Percentiles rank a stretch among this genome's conserved stretches.
Conservation (phyloP, 2,329 filamentous ascomycete species). For the Amphichorda felina region DNA sequence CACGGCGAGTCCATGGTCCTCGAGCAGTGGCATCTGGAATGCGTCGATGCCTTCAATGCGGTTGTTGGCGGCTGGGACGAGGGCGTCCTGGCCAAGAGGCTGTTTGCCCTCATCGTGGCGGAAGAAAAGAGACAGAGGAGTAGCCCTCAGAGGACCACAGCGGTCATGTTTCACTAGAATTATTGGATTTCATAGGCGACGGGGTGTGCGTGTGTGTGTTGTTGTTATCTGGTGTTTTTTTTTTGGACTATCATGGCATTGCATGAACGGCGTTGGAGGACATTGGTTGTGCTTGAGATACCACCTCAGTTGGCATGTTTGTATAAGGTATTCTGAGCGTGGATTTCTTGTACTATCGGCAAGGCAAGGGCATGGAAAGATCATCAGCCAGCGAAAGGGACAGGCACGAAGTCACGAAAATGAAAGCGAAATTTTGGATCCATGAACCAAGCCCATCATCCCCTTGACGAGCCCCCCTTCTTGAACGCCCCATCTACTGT, state of each 20-base stretch:
- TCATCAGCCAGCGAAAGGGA: not conserved
- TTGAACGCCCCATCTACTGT: slow-evolving; percentile 14
- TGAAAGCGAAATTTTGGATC: not conserved
- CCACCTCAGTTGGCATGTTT: not conserved
- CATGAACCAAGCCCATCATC: slow-evolving; percentile 2
- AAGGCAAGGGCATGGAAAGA: not conserved
- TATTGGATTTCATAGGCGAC: not conserved
- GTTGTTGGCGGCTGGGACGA: slow-evolving; percentile 40
- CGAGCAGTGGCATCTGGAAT: slow-evolving; percentile 45
- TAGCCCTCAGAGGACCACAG: slow-evolving; percentile 6
- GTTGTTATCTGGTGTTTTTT: not conserved
- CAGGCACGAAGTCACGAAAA: not conserved
- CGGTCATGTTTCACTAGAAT: slow-evolving; percentile 19
- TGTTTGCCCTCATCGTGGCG: slow-evolving; percentile 40
- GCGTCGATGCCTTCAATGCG: slow-evolving; percentile 39
- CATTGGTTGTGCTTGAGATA: not conserved
- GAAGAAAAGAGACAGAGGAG: slow-evolving; percentile 23
- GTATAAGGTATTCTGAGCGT: not conserved
- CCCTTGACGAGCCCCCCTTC: slow-evolving; percentile 10
- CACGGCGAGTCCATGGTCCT: slow-evolving; percentile 34
- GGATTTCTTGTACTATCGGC: not conserved
- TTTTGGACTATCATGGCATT: not conserved
- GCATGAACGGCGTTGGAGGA: not conserved
- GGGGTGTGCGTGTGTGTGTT: not conserved
- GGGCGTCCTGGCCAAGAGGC: slow-evolving; percentile 32